Base-by-base conservation (phyloP, 179 eudicot species). In the Silene noctiflora region DNA sequence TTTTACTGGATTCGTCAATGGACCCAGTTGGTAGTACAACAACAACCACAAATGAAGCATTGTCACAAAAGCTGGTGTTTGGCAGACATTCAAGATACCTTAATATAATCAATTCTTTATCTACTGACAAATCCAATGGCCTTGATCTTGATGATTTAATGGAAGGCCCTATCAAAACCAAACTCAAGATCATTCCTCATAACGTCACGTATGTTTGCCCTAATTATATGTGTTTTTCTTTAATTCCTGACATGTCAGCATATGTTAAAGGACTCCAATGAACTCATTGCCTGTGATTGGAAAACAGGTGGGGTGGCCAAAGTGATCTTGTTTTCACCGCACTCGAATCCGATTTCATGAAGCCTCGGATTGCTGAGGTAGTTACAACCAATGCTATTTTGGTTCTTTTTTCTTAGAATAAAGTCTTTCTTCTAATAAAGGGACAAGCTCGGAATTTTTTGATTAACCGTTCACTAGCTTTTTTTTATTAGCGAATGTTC, bases 311-410 rank as follows among this genome's bases (percentile, higher is more conserved):
- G 97, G 93, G 93, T 71, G 90, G 87, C 59, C 94, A 91, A 74
- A 65, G 85, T 7, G 89, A 67, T 48, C 77, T 73, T n/a, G 97
- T 92, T 68, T 92, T 92, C 73, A 7, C n/a, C 0, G 81, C 88
- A 19, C 72, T 92, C 1, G 65, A 69, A 63, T 86, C 86, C 5
- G 98, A 94, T 82, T 92, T 94, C 78, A 94, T 94, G 98, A 94
- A 81, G 82, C 89, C 98, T 68, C 86, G 93, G 84, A 88, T 91
- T 31, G 66, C 81, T 42, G 97, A 94, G 94, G 98, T 94, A 83
- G 67, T 39, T 16, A 16, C 13, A 27, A 67, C 42, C 42, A 6
- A 35, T 35, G 6, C 42, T 5, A 35, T 35, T 35, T 35, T 33
- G 35, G 4, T 33, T 33, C 35, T 1, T 33, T 33, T 33, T 33